Evolutionary conservation across 2,329 filamentous ascomycete genomes (phyloP).

Genomic region (Colletotrichum tanaceti): DNA sequence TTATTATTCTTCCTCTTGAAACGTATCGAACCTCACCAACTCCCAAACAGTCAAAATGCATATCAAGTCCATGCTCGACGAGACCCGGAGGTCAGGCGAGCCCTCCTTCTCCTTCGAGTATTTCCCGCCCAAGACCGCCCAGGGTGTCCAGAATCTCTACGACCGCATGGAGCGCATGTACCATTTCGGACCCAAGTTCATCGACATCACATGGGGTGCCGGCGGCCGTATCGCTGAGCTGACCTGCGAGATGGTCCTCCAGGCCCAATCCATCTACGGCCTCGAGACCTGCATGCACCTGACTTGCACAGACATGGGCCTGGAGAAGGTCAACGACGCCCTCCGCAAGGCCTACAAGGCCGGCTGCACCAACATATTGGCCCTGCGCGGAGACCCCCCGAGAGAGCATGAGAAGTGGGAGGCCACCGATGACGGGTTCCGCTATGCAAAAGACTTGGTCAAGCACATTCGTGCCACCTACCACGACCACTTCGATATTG

Average conservation of each 20-base stretch:
- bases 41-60: constrained; percentile 74
- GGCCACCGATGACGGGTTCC: constrained; percentile 86
- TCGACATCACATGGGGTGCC: constrained; percentile 98
- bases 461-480: constrained; percentile 83
- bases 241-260: constrained; percentile 97
- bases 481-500: constrained; percentile 86
- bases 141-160: constrained; percentile 98
- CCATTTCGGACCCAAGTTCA: constrained; percentile 90
- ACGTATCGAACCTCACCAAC: not conserved
- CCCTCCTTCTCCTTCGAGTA: constrained; percentile 99
- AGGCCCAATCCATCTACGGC: constrained; percentile 94
- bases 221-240: constrained; percentile 91
- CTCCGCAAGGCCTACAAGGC: constrained; percentile 90
- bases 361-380: constrained; percentile 97
- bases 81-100: constrained; percentile 80
- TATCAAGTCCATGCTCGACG: constrained; percentile 89
- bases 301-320: constrained; percentile 98
- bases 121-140: constrained; percentile 97
- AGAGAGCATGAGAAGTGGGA: constrained; percentile 95
- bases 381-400: constrained; percentile 91
- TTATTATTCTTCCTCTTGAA: constrained; percentile 8
- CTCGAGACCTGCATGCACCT: constrained; percentile 99
- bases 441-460: constrained; percentile 91
- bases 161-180: constrained; percentile 99
- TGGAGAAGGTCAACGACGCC: constrained; percentile 89